These are phyloP conservation scores for Populus simonii DNA, from an alignment of 345 rosid genomes.

Conservation along the genomic window DNA sequence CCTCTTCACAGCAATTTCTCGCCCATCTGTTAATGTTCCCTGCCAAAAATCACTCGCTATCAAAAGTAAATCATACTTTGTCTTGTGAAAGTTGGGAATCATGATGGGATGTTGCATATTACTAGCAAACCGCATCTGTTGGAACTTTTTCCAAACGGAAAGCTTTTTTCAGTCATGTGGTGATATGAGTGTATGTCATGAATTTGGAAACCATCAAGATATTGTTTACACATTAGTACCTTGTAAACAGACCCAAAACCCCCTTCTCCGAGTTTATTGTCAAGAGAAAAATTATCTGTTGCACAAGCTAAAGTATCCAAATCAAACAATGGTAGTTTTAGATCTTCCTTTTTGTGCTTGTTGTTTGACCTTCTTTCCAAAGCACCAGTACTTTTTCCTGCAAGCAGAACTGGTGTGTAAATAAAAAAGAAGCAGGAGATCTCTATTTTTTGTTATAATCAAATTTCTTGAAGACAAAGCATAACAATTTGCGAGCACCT, in stretches of 20 bases:
- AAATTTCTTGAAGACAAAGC: too few relatives aligned
- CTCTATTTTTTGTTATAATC: neutral
- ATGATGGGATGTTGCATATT: neutral
- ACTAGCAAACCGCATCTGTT: neutral
- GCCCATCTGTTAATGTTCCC: conserved; percentile 32
- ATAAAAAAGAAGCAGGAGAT: neutral
- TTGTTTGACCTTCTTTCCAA: neutral
- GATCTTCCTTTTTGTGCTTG: neutral
- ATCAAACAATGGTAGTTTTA: neutral
- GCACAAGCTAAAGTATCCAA: neutral
- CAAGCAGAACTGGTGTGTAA: neutral
- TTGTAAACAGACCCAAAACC: neutral
- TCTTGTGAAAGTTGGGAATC: neutral
- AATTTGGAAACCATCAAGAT: neutral
- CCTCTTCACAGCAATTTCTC: conserved; percentile 31
- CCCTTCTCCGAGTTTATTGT: conserved; percentile 3
- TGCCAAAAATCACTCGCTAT: neutral
- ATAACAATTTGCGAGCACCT: too few relatives aligned
- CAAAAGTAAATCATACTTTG: neutral
- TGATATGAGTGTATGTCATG: neutral
- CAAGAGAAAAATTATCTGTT: neutral
- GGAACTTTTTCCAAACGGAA: neutral
- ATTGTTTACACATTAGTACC: neutral
- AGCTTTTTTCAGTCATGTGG: neutral
- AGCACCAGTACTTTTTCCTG: neutral